Evolutionary conservation across 805 yeast species (phyloP).

Genomic region (Candida nonsorbophila): DNA sequence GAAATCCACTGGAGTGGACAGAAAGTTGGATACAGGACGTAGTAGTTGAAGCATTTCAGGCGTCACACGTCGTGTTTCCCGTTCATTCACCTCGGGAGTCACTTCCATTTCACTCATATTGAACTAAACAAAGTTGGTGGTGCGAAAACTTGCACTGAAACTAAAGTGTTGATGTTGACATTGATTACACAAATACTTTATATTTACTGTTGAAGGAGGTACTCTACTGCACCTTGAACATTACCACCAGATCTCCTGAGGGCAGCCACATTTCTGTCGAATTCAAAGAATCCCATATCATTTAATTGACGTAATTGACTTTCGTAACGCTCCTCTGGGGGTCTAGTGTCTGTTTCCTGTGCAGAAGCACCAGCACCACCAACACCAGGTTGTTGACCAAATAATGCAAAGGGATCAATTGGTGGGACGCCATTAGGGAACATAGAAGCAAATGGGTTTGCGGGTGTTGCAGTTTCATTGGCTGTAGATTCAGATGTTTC

Average conservation of each 20-base stretch:
- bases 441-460: conserved; percentile 36
- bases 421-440: conserved; percentile 29
- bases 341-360: conserved; percentile 34
- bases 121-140: no score
- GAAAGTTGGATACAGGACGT: no score
- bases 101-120: background rate
- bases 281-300: conserved; percentile 72
- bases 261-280: conserved; percentile 87
- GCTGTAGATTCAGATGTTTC: conserved; percentile 7
- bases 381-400: conserved; percentile 43
- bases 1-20: conserved; percentile 4
- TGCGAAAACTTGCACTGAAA: no score
- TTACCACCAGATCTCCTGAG: conserved; percentile 94
- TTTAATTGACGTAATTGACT: conserved; percentile 40
- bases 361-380: conserved; percentile 21
- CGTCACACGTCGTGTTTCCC: no score
- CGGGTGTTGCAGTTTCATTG: conserved; percentile 13
- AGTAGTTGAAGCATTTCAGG: no score
- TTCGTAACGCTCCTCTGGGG: conserved; percentile 43
- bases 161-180: no score
- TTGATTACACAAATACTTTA: no score
- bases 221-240: conserved; percentile 94
- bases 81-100: no score
- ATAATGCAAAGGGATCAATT: conserved; percentile 49
- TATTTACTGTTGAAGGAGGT: no score